Percentiles rank a stretch among this genome's conserved stretches.
These are phyloP conservation scores for Aspergillus viridinutans DNA, from an alignment of 2,329 filamentous ascomycete genomes.

Conservation along the genomic window DNA sequence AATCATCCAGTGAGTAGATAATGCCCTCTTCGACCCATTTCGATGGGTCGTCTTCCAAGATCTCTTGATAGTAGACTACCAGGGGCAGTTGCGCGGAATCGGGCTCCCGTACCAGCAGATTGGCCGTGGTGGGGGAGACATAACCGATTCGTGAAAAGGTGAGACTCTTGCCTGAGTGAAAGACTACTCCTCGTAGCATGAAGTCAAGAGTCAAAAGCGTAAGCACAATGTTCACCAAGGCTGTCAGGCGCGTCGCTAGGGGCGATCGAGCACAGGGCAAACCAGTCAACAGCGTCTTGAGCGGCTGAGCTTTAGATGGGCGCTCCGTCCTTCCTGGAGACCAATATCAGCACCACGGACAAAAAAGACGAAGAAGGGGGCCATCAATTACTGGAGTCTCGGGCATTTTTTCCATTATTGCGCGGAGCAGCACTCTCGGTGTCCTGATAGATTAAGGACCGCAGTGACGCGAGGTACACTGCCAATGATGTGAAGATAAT, in stretches of 20 bases:
- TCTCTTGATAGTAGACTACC: conserved; percentile 58
- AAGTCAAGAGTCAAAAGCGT: conserved; percentile 71
- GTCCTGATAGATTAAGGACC: conserved; percentile 15
- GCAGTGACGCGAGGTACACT: conserved; percentile 43
- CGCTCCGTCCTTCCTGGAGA: neutral
- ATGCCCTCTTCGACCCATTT: conserved; percentile 64
- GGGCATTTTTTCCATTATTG: conserved; percentile 6
- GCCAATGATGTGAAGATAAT: conserved; percentile 40
- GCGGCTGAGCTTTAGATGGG: conserved; percentile 26
- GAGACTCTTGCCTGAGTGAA: conserved; percentile 68
- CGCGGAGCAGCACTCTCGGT: neutral
- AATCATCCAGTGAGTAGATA: conserved; percentile 63
- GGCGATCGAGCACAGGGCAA: conserved; percentile 68
- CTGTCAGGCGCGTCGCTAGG: conserved; percentile 61
- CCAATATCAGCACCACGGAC: neutral
- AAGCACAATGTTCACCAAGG: conserved; percentile 67
- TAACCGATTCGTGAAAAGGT: conserved; percentile 86
- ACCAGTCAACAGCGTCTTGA: conserved; percentile 69
- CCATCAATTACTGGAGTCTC: conserved; percentile 1
- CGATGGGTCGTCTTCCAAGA: conserved; percentile 23
- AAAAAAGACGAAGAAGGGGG: neutral
- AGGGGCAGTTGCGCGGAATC: conserved; percentile 70
- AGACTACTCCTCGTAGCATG: conserved; percentile 66
- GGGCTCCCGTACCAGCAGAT: conserved; percentile 79
- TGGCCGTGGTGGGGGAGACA: conserved; percentile 74